phyloP scores from a whole-genome alignment of 2,329 filamentous ascomycete genomes.

The Aspergillus chevalieri region DNA sequence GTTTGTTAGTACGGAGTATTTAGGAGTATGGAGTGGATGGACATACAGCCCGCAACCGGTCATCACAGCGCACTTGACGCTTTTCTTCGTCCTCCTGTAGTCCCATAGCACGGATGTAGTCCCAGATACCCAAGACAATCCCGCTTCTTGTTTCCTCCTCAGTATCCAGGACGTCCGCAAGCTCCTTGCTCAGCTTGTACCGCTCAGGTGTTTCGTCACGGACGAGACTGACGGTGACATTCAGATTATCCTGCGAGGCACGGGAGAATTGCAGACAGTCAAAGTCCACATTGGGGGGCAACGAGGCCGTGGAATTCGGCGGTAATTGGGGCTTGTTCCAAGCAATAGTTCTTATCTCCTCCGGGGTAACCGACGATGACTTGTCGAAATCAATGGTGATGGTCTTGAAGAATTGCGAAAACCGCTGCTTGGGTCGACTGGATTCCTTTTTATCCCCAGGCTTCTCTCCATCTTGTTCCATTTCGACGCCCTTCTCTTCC shows the following conservation, averaged over 20 bases:
- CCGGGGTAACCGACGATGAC: constrained; percentile 32
- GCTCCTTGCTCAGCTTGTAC: constrained; percentile 68
- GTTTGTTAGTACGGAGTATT: neutral
- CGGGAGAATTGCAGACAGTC: constrained; percentile 89
- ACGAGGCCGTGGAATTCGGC: constrained; percentile 41
- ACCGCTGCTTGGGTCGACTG: constrained; percentile 32
- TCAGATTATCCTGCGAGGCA: constrained; percentile 84
- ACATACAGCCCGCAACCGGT: constrained; percentile 67
- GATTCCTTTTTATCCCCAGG: constrained; percentile 21
- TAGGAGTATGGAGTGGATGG: neutral
- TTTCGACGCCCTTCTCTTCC: constrained; percentile 35
- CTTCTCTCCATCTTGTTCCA: constrained; percentile 54
- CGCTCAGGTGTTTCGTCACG: constrained; percentile 82
- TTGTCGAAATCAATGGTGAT: constrained; percentile 49
- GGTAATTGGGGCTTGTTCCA: constrained; percentile 73
- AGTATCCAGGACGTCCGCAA: constrained; percentile 81
- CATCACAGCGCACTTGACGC: constrained; percentile 84
- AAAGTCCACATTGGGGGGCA: constrained; percentile 68
- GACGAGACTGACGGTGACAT: constrained; percentile 79
- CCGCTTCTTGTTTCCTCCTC: constrained; percentile 81
- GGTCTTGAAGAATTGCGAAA: constrained; percentile 48
- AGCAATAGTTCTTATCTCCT: constrained; percentile 54
- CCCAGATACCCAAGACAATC: constrained; percentile 87
- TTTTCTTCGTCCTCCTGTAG: constrained; percentile 94
- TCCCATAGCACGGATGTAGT: constrained; percentile 80